Evolutionary conservation across 2,329 filamentous ascomycete species (phyloP).

Genomic region (Fusarium tupiense): DNA sequence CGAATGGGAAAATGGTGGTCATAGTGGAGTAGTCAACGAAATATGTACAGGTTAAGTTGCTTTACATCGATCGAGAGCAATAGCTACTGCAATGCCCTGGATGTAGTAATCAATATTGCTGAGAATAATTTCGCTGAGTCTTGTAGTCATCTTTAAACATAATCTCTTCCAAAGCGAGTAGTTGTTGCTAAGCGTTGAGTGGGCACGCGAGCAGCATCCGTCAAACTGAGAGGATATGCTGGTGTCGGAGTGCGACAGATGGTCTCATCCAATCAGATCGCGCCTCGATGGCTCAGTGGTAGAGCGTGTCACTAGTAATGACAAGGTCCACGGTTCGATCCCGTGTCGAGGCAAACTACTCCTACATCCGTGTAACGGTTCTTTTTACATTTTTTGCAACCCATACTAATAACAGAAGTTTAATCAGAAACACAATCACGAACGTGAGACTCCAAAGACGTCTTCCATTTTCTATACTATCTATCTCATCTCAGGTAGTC

Average conservation of each 20-base stretch:
- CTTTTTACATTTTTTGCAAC: not conserved
- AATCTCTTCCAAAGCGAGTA: fast-evolving
- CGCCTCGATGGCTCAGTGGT: conserved; percentile 2
- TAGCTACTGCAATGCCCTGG: no score
- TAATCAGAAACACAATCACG: fast-evolving
- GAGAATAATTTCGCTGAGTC: no score
- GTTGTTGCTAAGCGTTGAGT: fast-evolving
- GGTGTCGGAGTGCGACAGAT: fast-evolving
- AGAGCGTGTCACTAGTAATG: conserved; percentile 6
- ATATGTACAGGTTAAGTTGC: no score
- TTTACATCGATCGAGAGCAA: not conserved
- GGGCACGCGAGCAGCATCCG: not conserved
- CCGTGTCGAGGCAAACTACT: not conserved
- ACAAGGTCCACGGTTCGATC: conserved; percentile 3
- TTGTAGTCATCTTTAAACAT: no score
- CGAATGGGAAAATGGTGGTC: not conserved
- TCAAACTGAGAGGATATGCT: not conserved
- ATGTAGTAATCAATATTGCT: no score
- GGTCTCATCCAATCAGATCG: not conserved
- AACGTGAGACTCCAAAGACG: not conserved
- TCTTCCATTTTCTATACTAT: not conserved
- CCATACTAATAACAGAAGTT: fast-evolving
- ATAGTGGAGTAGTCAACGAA: not conserved
- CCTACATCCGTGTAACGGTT: no score
- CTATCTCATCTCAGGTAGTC: not conserved